Evolutionary conservation across 1,284 basidiomycete genomes (phyloP).

Genomic region (Rhodotorula sp.): DNA sequence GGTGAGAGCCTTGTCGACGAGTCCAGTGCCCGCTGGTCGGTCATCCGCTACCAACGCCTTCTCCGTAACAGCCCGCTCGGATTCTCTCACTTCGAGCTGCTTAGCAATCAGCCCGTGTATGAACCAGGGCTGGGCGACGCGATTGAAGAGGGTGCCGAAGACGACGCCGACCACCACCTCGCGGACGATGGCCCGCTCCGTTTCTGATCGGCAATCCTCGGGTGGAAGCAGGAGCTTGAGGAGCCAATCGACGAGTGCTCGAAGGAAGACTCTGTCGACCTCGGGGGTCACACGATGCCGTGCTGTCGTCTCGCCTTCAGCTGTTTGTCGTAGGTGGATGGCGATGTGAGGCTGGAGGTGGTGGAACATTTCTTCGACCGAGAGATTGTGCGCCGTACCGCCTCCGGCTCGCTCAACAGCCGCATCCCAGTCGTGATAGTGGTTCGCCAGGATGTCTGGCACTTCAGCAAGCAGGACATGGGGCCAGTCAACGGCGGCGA

Average conservation of each 20-base stretch:
- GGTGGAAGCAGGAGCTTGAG: constrained; percentile 64
- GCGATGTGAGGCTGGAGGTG: constrained; percentile 75
- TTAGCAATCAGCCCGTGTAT: constrained; percentile 65
- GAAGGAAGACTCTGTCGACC: constrained; percentile 70
- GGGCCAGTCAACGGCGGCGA: constrained; percentile 58
- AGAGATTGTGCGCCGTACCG: constrained; percentile 52
- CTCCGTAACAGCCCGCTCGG: background rate
- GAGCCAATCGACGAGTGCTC: constrained; percentile 68
- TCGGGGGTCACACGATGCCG: background rate
- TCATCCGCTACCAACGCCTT: constrained; percentile 5
- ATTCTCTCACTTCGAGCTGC: constrained; percentile 54
- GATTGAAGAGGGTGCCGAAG: constrained; percentile 63
- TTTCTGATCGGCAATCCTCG: constrained; percentile 66
- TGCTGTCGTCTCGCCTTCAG: constrained; percentile 10
- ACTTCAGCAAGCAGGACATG: constrained; percentile 61
- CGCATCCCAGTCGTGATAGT: constrained; percentile 69
- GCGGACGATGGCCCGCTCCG: constrained; percentile 69
- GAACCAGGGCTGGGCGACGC: constrained; percentile 76
- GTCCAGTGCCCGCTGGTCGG: constrained; percentile 44
- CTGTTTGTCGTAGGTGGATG: constrained; percentile 57
- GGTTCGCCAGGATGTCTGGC: constrained; percentile 64
- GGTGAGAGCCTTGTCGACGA: constrained; percentile 37
- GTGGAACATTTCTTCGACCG: constrained; percentile 63
- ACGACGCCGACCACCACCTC: constrained; percentile 73
- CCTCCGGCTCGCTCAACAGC: constrained; percentile 61